Conservation (phyloP, 2,329 filamentous ascomycete species). For the Talaromyces sp. region DNA sequence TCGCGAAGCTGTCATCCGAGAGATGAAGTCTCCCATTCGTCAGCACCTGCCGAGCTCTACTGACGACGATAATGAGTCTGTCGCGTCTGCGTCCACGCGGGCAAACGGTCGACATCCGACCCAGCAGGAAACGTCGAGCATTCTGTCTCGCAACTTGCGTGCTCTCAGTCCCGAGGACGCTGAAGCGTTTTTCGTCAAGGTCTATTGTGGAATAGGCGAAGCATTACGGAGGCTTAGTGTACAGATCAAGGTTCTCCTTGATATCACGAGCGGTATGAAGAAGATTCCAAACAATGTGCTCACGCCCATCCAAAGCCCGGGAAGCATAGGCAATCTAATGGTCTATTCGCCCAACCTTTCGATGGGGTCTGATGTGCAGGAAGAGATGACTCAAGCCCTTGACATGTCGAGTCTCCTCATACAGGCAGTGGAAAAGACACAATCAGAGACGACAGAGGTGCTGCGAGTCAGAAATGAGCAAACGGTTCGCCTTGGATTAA, state of each 20-base stretch:
- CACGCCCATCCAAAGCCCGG: conserved; percentile 37
- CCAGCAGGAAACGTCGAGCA: conserved; percentile 84
- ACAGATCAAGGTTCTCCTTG: conserved; percentile 87
- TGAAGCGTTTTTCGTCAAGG: conserved; percentile 73
- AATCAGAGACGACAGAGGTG: conserved; percentile 61
- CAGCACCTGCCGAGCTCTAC: conserved; percentile 84
- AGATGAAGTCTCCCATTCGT: conserved; percentile 81
- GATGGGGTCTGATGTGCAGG: conserved; percentile 35
- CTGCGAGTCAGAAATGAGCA: conserved; percentile 63
- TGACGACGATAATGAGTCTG: conserved; percentile 88
- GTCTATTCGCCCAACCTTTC: conserved; percentile 40
- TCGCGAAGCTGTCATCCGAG: conserved; percentile 76
- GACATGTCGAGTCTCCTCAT: conserved; percentile 64
- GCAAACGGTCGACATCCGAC: conserved; percentile 61
- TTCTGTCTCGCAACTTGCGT: conserved; percentile 84
- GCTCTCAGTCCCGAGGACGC: conserved; percentile 79
- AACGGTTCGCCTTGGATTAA: conserved; percentile 52
- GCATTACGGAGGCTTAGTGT: conserved; percentile 78
- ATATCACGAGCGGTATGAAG: conserved; percentile 69
- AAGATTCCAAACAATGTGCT: conserved; percentile 20
- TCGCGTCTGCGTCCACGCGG: conserved; percentile 77
- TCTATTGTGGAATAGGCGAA: conserved; percentile 86
- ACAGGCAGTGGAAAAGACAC: conserved; percentile 64
- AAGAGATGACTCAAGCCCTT: conserved; percentile 60
- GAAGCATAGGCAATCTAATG: conserved; percentile 18